Conservation (phyloP, 768 basidiomycete species). For the Gautieria morchelliformis region DNA sequence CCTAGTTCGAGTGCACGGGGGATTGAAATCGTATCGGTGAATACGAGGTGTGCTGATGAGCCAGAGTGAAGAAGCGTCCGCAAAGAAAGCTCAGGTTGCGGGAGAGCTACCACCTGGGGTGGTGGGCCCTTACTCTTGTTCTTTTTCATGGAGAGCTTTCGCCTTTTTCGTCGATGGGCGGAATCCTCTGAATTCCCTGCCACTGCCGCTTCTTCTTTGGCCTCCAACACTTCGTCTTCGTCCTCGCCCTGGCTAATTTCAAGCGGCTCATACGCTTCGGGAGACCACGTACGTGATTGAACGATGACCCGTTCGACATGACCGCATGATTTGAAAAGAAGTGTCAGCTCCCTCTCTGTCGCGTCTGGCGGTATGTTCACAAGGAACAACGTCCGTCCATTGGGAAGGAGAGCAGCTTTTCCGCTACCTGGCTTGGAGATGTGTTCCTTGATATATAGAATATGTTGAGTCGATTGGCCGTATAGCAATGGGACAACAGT, state of each 20-base stretch:
- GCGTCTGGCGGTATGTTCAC: conserved; percentile 87
- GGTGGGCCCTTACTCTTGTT: conserved; percentile 12
- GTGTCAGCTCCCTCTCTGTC: conserved; percentile 66
- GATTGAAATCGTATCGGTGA: conserved; percentile 65
- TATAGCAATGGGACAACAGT: conserved; percentile 5
- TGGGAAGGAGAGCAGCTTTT: conserved; percentile 23
- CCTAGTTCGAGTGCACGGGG: conserved; percentile 42
- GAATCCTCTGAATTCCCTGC: conserved; percentile 10
- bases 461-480: not conserved
- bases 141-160: conserved; percentile 20
- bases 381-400: conserved; percentile 74
- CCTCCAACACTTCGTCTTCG: conserved; percentile 25
- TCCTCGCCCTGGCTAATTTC: conserved; percentile 16
- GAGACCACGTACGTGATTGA: conserved; percentile 32
- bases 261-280: conserved; percentile 16
- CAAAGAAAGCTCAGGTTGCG: conserved; percentile 22
- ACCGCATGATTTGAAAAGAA: conserved; percentile 71
- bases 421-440: not conserved
- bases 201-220: conserved; percentile 30
- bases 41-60: conserved; percentile 59
- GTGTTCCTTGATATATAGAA: conserved; percentile 3
- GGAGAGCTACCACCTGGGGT: conserved; percentile 60
- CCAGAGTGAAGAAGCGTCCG: conserved; percentile 57
- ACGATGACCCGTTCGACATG: conserved; percentile 70
- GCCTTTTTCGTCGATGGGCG: conserved; percentile 23